Evolutionary conservation across 2,329 filamentous ascomycete species (phyloP).

Genomic region (Aureobasidium sp.): DNA sequence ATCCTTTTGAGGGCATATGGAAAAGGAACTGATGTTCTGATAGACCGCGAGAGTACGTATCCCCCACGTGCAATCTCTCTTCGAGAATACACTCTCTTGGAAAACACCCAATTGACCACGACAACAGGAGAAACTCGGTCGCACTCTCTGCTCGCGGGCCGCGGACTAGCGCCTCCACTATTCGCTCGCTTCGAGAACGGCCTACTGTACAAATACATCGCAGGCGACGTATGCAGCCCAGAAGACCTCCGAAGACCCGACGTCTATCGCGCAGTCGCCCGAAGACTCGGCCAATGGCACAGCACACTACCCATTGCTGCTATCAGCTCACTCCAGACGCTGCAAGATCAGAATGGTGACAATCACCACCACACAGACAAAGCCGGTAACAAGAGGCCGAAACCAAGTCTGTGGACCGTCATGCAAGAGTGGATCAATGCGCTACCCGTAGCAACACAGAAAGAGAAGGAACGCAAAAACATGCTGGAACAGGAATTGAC

Average conservation of each 20-base stretch:
- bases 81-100: no score
- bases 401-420: slow-evolving; percentile 86
- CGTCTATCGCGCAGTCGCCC: slow-evolving; percentile 77
- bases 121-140: slow-evolving; percentile 52
- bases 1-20: slow-evolving; percentile 90
- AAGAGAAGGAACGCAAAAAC: slow-evolving; percentile 60
- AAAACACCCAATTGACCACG: not conserved
- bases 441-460: slow-evolving; percentile 65
- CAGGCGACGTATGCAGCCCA: slow-evolving; percentile 71
- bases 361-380: slow-evolving; percentile 24
- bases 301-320: slow-evolving; percentile 56
- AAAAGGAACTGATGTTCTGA: slow-evolving; percentile 86
- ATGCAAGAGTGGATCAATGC: slow-evolving; percentile 94
- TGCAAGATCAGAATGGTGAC: slow-evolving; percentile 20
- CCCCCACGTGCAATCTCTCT: slow-evolving; percentile 41
- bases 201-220: slow-evolving; percentile 87
- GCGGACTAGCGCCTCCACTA: slow-evolving; percentile 76
- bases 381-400: slow-evolving; percentile 55
- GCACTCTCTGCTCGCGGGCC: slow-evolving; percentile 79
- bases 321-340: slow-evolving; percentile 34
- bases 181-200: slow-evolving; percentile 93
- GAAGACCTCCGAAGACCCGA: slow-evolving; percentile 68
- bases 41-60: slow-evolving; percentile 74
- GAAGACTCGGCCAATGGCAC: slow-evolving; percentile 87
- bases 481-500: slow-evolving; percentile 68